A percentile compares a stretch with the other conserved stretches of the same genome.
phyloP scores from a whole-genome alignment of 805 yeast genomes.

The Myxozyma nipponensis region DNA sequence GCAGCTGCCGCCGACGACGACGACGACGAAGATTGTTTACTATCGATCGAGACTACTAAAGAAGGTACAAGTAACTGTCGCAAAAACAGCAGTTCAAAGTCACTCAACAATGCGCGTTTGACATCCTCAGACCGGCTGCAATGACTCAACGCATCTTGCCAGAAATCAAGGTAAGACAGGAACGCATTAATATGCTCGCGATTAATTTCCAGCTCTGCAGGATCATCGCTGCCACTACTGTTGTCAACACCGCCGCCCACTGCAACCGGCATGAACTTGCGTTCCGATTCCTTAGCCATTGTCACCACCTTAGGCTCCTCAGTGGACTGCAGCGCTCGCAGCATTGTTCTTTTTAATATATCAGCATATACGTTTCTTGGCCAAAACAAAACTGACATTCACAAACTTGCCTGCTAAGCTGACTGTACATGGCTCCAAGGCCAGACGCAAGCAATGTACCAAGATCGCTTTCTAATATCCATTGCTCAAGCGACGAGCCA shows the following conservation, averaged over 20 bases:
- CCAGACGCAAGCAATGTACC: conserved; percentile 35
- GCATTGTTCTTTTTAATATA: conserved; percentile 9
- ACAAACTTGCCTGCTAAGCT: conserved; percentile 27
- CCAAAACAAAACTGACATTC: not conserved
- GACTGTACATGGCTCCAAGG: conserved; percentile 34
- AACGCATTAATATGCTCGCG: conserved; percentile 25
- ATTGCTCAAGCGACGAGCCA: conserved; percentile 26
- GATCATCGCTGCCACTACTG: conserved; percentile 4
- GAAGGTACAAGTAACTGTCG: conserved; percentile 34
- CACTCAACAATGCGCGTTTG: conserved; percentile 21
- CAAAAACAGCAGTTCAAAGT: conserved; percentile 32
- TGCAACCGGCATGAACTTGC: conserved; percentile 11
- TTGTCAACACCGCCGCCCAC: not conserved
- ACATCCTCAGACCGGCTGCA: conserved; percentile 26
- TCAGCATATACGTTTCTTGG: not conserved
- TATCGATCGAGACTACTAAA: conserved; percentile 28
- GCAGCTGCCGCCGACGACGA: conserved; percentile 14
- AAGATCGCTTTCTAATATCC: conserved; percentile 33
- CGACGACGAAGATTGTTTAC: conserved; percentile 5
- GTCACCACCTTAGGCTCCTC: conserved; percentile 28
- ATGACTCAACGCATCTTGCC: conserved; percentile 33
- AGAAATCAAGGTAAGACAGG: conserved; percentile 31
- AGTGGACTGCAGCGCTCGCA: conserved; percentile 22
- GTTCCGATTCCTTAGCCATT: conserved; percentile 23
- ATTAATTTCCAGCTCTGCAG: conserved; percentile 10